Evolutionary conservation across 345 rosid species (phyloP), one percentile per base, ranked within the genome.

Genomic region (Noccaea caerulescens): DNA sequence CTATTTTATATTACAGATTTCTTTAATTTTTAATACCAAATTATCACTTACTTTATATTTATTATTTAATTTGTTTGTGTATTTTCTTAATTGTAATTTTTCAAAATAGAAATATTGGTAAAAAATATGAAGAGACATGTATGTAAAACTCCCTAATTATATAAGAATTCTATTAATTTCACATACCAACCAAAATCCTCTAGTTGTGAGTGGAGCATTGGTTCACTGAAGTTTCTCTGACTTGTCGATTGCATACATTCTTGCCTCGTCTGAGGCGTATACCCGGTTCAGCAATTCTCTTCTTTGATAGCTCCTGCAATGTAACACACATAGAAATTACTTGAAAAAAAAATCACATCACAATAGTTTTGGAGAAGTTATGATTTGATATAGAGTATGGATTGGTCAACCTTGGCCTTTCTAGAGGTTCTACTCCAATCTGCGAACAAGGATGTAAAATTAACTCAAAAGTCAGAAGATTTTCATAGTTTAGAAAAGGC

Each of bases 121-220:
- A 16, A 16, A 16, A 16, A 16, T 16, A 16, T 16, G 18, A 16
- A 16, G 0, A 16, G 18, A 16, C 18, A 16, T 16, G 18, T 16
- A 16, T 16, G n/a, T n/a, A n/a, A n/a, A n/a, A n/a, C n/a, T n/a
- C n/a, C n/a, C n/a, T n/a, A n/a, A n/a, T n/a, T n/a, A n/a, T n/a
- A n/a, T n/a, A n/a, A n/a, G n/a, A n/a, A n/a, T 16, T 16, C 18
- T 16, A 16, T 23, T 23, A 36, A 30, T 10, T 7, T 32, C 45
- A 13, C 37, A 36, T 39, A 88, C 91, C 87, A 86, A 76, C 88
- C 91, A 89, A 66, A 81, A 89, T 8, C 96, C 92, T 49, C 82
- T 66, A 34, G 85, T 70, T 85, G 85, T 7, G 96, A 87, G 27
- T 75, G 87, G 33, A 82, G 87, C 89, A 87, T 81, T 8, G 60